Base-by-base conservation (phyloP, 2,329 filamentous ascomycete species). In the Cercospora beticola region DNA sequence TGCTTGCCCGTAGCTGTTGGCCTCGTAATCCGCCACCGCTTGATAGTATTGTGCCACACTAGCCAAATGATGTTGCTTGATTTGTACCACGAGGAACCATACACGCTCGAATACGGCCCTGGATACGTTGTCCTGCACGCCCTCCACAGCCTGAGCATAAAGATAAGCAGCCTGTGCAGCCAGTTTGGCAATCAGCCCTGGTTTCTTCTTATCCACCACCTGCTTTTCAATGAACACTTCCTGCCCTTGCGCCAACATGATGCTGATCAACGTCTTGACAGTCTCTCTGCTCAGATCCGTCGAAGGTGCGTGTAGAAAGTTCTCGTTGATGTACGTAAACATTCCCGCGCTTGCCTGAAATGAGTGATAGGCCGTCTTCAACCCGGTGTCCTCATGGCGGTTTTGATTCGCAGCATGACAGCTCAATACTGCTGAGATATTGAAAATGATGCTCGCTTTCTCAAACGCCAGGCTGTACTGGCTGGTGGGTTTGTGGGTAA, bases 261-360 rank as follows among this genome's bases (percentile, higher is more conserved):
- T 88, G 62, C 90, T 88, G 78, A 99, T 98, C 72, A 99, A 82
- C 0, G 93, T 93, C 82, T 97, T 97, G 76, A 99, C 93, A 0
- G 95, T 99, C 62, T 99, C 94, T 69, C 95, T 86, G 79, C 94
- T 98, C 59, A 99, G 82, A 77, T 99, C 95, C n/a, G 92, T 94
- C 8, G 94, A 97, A 0, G 96, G 95, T 1, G 95, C 95, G 77
- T 99, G 95, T 40, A 99, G 84, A 79, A 99, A 99, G 82, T 99
- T 99, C 82, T 99, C 95, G 81, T 99, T 99, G 83, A 99, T 99
- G 77, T 99, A 99, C 64, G 94, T 98, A 81, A 98, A 99, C 95
- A 99, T 99, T 83, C 95, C 95, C 9, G 95, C 95, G 7, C 94
- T 94, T 49, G 95, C 95, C 81, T 99, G 95, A 83, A 98, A 98